These are phyloP conservation scores for Eucommia ulmoides DNA, from an alignment of 257 asterid genomes.

Conservation along the genomic window DNA sequence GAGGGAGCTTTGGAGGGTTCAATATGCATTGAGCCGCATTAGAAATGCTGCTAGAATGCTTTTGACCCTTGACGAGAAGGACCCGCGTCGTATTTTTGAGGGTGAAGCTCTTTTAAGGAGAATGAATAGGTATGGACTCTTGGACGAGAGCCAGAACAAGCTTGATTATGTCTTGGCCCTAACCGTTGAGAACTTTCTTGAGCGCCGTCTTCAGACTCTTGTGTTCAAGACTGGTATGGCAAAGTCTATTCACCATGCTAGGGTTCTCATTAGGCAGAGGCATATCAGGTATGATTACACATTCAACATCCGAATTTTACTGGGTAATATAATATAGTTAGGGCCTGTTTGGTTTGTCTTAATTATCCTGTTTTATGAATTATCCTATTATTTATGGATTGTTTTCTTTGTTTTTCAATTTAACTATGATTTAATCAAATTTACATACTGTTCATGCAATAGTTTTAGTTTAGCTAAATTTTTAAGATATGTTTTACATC, in stretches of 20 bases:
- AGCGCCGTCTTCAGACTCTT: conserved; percentile 78
- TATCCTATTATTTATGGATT: too few species aligned
- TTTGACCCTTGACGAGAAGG: too few species aligned
- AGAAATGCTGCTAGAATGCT: conserved; percentile 67
- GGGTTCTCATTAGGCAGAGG: conserved; percentile 79
- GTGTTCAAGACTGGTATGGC: too few species aligned
- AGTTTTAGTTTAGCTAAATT: too few species aligned
- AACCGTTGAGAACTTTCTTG: conserved; percentile 78
- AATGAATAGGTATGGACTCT: conserved; percentile 65
- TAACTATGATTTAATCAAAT: too few species aligned
- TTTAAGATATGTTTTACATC: too few species aligned
- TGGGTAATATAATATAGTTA: too few species aligned
- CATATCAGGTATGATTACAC: conserved; percentile 67
- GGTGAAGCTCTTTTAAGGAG: conserved; percentile 89
- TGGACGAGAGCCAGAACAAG: conserved; percentile 85
- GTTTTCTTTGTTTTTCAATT: too few species aligned
- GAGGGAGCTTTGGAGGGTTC: conserved; percentile 93
- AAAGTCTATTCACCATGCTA: conserved; percentile 87
- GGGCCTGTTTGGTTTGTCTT: too few species aligned
- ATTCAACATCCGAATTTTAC: too few species aligned
- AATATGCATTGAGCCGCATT: conserved; percentile 77
- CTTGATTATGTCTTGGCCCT: conserved; percentile 83
- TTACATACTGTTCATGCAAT: too few species aligned
- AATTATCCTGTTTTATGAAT: too few species aligned
- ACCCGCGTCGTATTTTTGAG: conserved; percentile 72